phyloP scores from a whole-genome alignment of 495 filamentous ascomycete genomes.

The Immersiella caudata region DNA sequence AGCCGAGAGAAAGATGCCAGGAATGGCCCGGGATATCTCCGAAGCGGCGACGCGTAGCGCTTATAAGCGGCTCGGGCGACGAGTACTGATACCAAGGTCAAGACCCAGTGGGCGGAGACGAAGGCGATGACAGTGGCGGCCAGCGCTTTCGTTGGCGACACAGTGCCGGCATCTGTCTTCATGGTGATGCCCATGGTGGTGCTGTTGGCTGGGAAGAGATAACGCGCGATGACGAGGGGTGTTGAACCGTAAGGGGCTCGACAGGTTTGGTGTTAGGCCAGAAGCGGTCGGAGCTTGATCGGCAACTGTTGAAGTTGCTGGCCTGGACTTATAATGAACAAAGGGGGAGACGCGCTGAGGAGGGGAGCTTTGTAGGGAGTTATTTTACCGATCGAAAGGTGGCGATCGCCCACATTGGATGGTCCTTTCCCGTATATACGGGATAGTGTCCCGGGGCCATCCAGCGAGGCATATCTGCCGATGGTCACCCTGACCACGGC shows the following conservation, averaged over 20 bases:
- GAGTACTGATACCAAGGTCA: constrained; percentile 38
- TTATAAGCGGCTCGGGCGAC: constrained; percentile 39
- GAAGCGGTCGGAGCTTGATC: neutral
- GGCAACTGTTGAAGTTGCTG: constrained; percentile 40
- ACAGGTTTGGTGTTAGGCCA: neutral
- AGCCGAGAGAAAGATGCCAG: constrained; percentile 51
- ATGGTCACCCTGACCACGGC: constrained; percentile 16
- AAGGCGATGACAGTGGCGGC: constrained; percentile 32
- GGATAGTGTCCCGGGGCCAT: neutral
- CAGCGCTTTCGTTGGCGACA: constrained; percentile 35
- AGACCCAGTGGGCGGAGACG: constrained; percentile 41
- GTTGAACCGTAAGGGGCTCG: constrained; percentile 17
- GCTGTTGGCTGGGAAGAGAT: neutral
- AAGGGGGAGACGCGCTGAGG: constrained; percentile 5
- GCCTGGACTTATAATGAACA: constrained; percentile 19
- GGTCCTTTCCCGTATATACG: constrained; percentile 9
- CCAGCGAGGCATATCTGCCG: constrained; percentile 16
- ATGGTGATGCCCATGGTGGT: constrained; percentile 37
- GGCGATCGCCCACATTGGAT: neutral
- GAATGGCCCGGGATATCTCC: constrained; percentile 54
- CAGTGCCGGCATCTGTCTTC: constrained; percentile 31
- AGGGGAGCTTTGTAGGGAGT: neutral
- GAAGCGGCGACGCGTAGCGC: constrained; percentile 50
- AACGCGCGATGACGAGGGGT: neutral
- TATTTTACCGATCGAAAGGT: constrained; percentile 5